Conservation (phyloP, 1,284 basidiomycete species). For the Pholiota adiposa region DNA sequence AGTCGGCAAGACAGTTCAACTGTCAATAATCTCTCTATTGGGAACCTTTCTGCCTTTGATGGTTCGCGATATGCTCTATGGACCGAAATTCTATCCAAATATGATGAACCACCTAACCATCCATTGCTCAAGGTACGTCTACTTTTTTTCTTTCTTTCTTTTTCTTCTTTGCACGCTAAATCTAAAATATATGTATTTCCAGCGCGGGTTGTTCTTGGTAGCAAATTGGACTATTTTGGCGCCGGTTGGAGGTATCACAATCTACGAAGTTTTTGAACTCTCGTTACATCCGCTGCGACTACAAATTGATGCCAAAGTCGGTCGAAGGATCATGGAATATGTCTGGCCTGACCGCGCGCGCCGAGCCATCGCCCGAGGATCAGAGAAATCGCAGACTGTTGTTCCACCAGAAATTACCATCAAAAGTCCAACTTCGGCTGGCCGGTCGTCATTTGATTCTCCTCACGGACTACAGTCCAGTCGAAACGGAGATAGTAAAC, state of each 20-base stretch:
- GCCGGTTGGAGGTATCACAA: conserved; percentile 92
- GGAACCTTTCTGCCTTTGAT: conserved; percentile 87
- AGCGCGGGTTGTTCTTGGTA: conserved; percentile 64
- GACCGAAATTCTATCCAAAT: conserved; percentile 87
- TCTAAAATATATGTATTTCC: conserved; percentile 11
- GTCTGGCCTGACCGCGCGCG: conserved; percentile 74
- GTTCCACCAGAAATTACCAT: conserved; percentile 20
- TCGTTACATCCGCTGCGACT: conserved; percentile 88
- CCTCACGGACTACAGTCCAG: conserved; percentile 36
- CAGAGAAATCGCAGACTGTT: background rate
- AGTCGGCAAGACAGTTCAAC: conserved; percentile 90
- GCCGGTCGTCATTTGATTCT: conserved; percentile 50
- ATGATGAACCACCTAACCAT: conserved; percentile 69
- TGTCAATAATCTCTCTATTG: conserved; percentile 78
- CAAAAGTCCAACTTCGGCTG: conserved; percentile 25
- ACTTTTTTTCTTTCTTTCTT: background rate
- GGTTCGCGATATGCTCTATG: conserved; percentile 85
- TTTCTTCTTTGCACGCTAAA: too few species aligned
- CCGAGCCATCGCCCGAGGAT: conserved; percentile 32
- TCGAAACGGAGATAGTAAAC: conserved; percentile 26
- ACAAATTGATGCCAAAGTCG: conserved; percentile 85
- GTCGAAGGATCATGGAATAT: conserved; percentile 88
- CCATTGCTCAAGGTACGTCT: conserved; percentile 63
- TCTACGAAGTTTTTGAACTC: conserved; percentile 86
- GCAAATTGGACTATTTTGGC: conserved; percentile 84